phyloP scores from a whole-genome alignment of 1,284 basidiomycete genomes.

The Fomitopsis pinicola region DNA sequence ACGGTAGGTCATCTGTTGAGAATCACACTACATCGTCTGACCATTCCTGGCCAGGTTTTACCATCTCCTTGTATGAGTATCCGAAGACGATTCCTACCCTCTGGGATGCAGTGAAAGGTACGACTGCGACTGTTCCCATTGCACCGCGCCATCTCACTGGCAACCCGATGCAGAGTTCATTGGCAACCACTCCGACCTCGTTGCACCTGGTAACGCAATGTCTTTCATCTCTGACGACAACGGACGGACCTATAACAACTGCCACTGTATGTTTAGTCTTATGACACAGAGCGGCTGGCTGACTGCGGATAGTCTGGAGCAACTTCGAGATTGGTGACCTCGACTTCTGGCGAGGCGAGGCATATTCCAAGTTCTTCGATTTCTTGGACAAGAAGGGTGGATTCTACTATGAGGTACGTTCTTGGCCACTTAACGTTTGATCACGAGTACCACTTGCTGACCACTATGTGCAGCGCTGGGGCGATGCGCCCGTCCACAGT shows the following conservation, averaged over 20 bases:
- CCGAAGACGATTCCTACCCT: slow-evolving; percentile 63
- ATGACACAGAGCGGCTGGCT: neutral
- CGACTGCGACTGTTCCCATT: neutral
- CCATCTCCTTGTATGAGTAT: slow-evolving; percentile 65
- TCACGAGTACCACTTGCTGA: neutral
- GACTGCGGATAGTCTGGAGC: slow-evolving; percentile 46
- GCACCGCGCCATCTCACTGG: neutral
- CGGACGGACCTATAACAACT: slow-evolving; percentile 62
- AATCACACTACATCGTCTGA: neutral
- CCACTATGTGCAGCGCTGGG: slow-evolving; percentile 43
- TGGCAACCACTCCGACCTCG: slow-evolving; percentile 48
- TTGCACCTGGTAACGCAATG: slow-evolving; percentile 60
- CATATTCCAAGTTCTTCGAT: slow-evolving; percentile 70
- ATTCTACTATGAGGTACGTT: slow-evolving; percentile 62
- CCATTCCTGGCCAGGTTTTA: slow-evolving; percentile 40
- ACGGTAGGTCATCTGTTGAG: slow-evolving; percentile 43
- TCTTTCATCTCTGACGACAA: slow-evolving; percentile 61
- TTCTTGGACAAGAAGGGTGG: slow-evolving; percentile 65
- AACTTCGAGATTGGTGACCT: slow-evolving; percentile 72
- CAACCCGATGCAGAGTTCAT: slow-evolving; percentile 48
- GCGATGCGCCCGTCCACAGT: slow-evolving; percentile 73
- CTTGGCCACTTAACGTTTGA: neutral
- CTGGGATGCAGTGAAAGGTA: slow-evolving; percentile 56
- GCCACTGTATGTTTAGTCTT: slow-evolving; percentile 50
- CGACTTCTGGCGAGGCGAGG: slow-evolving; percentile 62